Percentiles rank a stretch among this genome's conserved stretches.
Conservation (phyloP, 345 rosid species). For the Citrus australasica region DNA sequence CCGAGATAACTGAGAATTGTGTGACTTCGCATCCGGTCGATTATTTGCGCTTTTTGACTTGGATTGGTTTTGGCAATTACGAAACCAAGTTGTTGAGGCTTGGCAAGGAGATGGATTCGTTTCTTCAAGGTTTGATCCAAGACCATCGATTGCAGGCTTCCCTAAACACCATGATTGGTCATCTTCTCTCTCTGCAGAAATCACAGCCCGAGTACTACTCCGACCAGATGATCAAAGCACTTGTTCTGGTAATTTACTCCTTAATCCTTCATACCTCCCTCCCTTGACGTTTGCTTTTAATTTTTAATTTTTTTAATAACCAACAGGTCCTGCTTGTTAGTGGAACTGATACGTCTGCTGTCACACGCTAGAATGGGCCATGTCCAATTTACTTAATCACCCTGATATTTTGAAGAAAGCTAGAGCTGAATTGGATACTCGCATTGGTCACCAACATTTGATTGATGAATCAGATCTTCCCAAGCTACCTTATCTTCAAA, state of each 20-base stretch:
- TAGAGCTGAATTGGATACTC: slow-evolving; percentile 1
- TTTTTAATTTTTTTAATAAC: no score
- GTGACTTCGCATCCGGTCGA: slow-evolving; percentile 26
- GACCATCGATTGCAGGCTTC: slow-evolving; percentile 13
- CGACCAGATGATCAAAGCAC: slow-evolving; percentile 32
- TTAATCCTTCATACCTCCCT: no score
- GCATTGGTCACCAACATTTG: not conserved
- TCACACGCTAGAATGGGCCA: slow-evolving; percentile 10
- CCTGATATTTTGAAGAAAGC: not conserved
- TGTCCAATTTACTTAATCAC: slow-evolving; percentile 4
- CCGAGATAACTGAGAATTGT: slow-evolving; percentile 1
- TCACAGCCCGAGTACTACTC: slow-evolving; percentile 26
- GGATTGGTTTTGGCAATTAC: slow-evolving; percentile 22
- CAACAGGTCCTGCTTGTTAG: not conserved
- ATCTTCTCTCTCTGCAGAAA: slow-evolving; percentile 32
- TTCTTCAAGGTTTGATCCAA: slow-evolving; percentile 31
- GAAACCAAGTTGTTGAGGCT: slow-evolving; percentile 18
- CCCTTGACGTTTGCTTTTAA: not conserved
- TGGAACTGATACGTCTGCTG: slow-evolving; percentile 10
- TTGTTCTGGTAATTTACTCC: slow-evolving; percentile 12
- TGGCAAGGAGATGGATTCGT: slow-evolving; percentile 15
- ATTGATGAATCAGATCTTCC: slow-evolving; percentile 11
- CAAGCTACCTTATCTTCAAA: slow-evolving; percentile 9
- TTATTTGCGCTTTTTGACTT: slow-evolving; percentile 27
- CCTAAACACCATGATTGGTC: slow-evolving; percentile 26